A percentile compares a stretch with the other conserved stretches of the same genome.
Conservation (phyloP, 768 basidiomycete genomes). For the Auriscalpium orientale region DNA sequence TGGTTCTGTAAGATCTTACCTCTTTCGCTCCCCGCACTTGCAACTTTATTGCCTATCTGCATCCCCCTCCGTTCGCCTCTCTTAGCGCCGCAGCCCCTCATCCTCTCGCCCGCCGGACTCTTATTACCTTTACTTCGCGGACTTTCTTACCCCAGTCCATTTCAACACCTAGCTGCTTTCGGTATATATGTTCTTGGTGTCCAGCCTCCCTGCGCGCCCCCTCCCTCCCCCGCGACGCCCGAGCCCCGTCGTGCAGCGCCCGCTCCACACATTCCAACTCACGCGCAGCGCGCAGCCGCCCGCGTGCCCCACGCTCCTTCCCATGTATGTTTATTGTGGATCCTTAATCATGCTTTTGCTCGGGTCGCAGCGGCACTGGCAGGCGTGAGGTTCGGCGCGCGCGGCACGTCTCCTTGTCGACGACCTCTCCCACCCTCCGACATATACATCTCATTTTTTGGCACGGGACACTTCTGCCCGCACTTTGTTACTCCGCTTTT, state of each 20-base stretch:
- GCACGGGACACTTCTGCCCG: no score
- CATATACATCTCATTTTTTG: no score
- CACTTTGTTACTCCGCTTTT: no score
- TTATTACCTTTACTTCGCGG: not conserved
- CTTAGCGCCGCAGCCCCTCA: not conserved
- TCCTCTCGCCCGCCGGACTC: not conserved
- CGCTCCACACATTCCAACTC: constrained; percentile 12
- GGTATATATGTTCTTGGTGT: not conserved
- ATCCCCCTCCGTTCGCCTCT: not conserved
- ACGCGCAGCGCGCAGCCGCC: constrained; percentile 4
- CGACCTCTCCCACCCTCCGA: no score
- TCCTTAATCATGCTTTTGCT: not conserved
- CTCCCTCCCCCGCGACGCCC: not conserved
- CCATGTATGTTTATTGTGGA: constrained; percentile 8
- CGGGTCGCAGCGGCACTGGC: not conserved
- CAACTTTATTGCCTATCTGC: constrained; percentile 7
- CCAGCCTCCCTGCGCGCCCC: not conserved
- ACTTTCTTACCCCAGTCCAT: not conserved
- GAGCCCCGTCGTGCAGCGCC: not conserved
- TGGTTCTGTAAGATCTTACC: constrained; percentile 11
- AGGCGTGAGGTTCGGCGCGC: no score
- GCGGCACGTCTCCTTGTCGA: no score
- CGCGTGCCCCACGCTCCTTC: constrained; percentile 10
- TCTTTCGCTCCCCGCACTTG: not conserved
- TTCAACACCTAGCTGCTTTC: not conserved